These are phyloP conservation scores for Hypomontagnella monticulosa DNA, from an alignment of 495 filamentous ascomycete species.

Conservation along the genomic window DNA sequence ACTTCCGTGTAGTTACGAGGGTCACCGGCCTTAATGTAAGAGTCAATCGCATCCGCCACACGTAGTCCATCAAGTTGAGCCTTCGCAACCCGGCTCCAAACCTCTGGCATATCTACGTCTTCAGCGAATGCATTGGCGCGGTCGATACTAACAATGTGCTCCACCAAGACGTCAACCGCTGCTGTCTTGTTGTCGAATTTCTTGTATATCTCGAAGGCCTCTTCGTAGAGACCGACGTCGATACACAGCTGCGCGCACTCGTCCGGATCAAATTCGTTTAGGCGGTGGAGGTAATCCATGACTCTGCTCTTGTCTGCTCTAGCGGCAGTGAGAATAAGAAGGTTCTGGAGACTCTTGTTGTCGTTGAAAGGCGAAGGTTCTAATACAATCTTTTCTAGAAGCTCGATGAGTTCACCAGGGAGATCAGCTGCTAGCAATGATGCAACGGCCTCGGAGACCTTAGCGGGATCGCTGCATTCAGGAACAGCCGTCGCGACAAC, in stretches of 20 bases:
- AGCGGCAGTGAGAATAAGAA: constrained; percentile 95
- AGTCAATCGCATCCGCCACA: constrained; percentile 91
- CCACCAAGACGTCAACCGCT: constrained; percentile 91
- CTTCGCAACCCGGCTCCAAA: constrained; percentile 99
- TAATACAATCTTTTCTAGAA: constrained; percentile 98
- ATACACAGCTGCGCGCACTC: constrained; percentile 96
- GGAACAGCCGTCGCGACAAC: constrained; percentile 97
- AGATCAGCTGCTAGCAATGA: constrained; percentile 91
- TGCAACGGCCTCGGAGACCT: constrained; percentile 93
- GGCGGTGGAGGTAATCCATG: constrained; percentile 95
- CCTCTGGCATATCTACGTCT: constrained; percentile 91
- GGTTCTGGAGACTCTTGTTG: constrained; percentile 93
- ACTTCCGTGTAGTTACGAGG: constrained; percentile 94
- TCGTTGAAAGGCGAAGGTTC: constrained; percentile 98
- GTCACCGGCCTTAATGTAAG: constrained; percentile 94
- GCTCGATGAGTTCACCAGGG: constrained; percentile 93
- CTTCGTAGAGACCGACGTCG: constrained; percentile 91
- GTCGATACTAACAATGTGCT: constrained; percentile 98
- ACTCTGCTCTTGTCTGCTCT: constrained; percentile 95
- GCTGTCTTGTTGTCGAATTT: constrained; percentile 90
- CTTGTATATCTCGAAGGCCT: constrained; percentile 99
- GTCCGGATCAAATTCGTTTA: constrained; percentile 87
- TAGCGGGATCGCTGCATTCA: constrained; percentile 91
- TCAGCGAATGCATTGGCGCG: constrained; percentile 97
- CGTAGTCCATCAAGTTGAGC: constrained; percentile 97